Conservation (phyloP, 306 rosid species). For the Styphnolobium japonicum region DNA sequence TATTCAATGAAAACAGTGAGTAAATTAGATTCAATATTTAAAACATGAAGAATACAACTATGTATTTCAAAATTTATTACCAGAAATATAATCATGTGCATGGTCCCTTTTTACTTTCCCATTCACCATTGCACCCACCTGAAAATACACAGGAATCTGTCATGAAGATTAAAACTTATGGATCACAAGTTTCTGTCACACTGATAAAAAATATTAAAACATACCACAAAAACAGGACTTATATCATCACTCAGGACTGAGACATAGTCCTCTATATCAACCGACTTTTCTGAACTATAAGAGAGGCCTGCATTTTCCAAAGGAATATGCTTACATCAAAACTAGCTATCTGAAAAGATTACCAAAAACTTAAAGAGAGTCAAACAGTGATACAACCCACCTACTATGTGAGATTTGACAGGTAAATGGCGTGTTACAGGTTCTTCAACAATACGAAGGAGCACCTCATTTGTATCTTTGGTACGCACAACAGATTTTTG, state of each 20-base stretch:
- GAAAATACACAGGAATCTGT: neutral
- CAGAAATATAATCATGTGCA: slow-evolving; percentile 29
- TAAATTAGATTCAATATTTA: neutral
- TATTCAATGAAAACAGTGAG: neutral
- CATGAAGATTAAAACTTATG: neutral
- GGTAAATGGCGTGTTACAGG: slow-evolving; percentile 31
- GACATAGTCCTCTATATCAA: slow-evolving; percentile 28
- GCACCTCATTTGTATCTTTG: slow-evolving; percentile 36
- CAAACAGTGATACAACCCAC: slow-evolving; percentile 7
- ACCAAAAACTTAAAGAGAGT: neutral
- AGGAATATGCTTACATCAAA: neutral
- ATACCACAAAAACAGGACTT: slow-evolving; percentile 35
- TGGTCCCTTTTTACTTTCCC: slow-evolving; percentile 22
- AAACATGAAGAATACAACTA: neutral
- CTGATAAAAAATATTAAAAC: neutral
- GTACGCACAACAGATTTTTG: slow-evolving; percentile 20
- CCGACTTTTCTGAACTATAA: slow-evolving; percentile 30
- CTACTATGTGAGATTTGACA: slow-evolving; percentile 26
- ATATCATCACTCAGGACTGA: neutral
- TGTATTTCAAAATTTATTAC: neutral
- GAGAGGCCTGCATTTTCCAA: slow-evolving; percentile 37
- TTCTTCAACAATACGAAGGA: slow-evolving; percentile 21
- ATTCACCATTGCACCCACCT: slow-evolving; percentile 44
- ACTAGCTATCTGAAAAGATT: too few relatives aligned
- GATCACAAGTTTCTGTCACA: neutral